Evolutionary conservation across 2,329 filamentous ascomycete species (phyloP), one percentile per base, ranked within the genome.

Genomic region (Pseudogymnoascus sp.): DNA sequence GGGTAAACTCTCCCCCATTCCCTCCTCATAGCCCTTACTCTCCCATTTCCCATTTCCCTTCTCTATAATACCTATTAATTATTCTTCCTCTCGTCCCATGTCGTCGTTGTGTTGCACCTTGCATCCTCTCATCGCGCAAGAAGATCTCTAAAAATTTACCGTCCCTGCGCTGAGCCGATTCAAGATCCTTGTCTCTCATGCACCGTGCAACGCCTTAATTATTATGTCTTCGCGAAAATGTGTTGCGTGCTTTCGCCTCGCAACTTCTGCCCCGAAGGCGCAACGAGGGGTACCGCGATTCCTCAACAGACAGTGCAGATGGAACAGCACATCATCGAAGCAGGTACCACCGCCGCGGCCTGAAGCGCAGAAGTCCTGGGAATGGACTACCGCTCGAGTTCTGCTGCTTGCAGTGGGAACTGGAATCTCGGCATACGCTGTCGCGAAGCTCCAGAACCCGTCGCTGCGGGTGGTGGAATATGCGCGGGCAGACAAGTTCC

Each of bases 401-500:
- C 45, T 69, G 48, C 58, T 64, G 8, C 57, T 70, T 57, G 65
- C 65, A 21, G 61, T 64, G 15, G 64, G 57, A 9, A 65, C 65
- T 9, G 67, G 61, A 5, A 21, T 63, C 15, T 60, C 61, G 23
- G 63, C 63, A 15, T 63, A 65, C 56, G 61, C 58, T 19, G 15
- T 64, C 21, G 65, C 63, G 10, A 61, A 61, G 2, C 61, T 52
- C 30, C 60, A 60, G 56, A 60, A 58, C 33, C 45, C 26, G 12
- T 8, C 28, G 30, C 33, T 41, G 56, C 26, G 23, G 9, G 28
- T 48, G 15, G 58, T 23, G 58, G 67, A 68, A n/a, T 71, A 71
- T 63, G 66, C 67, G 8, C 64, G 63, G 56, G 59, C 65, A 10
- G 57, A 58, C 9, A 71, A 71, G 48, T 71, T 68, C 39, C 35